Conservation (phyloP, 352 stramenopile species). For the Phytophthora boehmeriae region DNA sequence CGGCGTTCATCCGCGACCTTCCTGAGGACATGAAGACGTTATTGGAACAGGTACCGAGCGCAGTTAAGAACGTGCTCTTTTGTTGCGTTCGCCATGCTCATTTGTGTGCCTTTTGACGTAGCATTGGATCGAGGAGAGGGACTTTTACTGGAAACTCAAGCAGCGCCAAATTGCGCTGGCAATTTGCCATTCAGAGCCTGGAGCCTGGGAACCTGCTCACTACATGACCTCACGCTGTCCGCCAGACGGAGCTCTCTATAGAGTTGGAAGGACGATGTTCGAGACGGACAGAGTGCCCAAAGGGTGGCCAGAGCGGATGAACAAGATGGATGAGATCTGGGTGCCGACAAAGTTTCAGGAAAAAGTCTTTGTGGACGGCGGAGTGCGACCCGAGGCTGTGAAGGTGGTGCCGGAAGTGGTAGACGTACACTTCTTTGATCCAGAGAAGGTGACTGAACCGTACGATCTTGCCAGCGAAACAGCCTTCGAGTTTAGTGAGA, state of each 20-base stretch:
- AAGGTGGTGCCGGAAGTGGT: constrained; percentile 88
- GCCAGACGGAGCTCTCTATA: constrained; percentile 51
- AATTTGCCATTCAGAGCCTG: constrained; percentile 93
- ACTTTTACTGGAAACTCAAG: constrained; percentile 65
- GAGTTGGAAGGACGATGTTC: constrained; percentile 94
- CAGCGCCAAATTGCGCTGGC: constrained; percentile 55
- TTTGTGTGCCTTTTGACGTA: constrained; percentile 15
- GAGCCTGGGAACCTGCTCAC: constrained; percentile 85
- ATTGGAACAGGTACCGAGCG: constrained; percentile 32
- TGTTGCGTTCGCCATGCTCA: background rate
- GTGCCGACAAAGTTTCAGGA: constrained; percentile 90
- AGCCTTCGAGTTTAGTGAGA: constrained; percentile 32
- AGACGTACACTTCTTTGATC: constrained; percentile 91
- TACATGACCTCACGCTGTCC: constrained; percentile 81
- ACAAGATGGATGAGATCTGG: constrained; percentile 94
- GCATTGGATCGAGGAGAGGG: constrained; percentile 78
- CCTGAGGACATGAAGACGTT: constrained; percentile 50
- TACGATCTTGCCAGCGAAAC: constrained; percentile 59
- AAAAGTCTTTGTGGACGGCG: constrained; percentile 69
- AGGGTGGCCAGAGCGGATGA: constrained; percentile 90
- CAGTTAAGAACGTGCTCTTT: background rate
- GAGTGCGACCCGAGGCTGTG: constrained; percentile 57
- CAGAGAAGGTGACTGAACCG: constrained; percentile 39
- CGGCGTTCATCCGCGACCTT: constrained; percentile 67
- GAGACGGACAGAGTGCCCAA: constrained; percentile 92